Percentiles rank a stretch among this genome's conserved stretches.
phyloP scores from a whole-genome alignment of 2,329 filamentous ascomycete species.

The Blastomyces silverae region DNA sequence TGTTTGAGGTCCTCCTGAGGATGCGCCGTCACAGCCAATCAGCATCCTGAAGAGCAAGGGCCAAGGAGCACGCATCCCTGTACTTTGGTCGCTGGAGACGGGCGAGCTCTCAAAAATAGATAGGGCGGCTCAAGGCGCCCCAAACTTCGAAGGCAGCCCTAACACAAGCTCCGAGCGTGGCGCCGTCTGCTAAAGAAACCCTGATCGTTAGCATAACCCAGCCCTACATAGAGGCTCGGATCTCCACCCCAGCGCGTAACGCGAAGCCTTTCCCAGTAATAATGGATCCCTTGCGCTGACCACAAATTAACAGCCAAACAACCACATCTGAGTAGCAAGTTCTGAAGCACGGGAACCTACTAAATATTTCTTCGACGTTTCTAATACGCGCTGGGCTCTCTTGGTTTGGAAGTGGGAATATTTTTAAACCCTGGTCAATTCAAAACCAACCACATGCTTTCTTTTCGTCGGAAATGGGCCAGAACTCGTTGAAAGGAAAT shows the following conservation, averaged over 20 bases:
- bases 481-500: not conserved
- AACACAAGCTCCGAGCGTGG: not conserved
- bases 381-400: not conserved
- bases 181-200: not conserved
- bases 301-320: not conserved
- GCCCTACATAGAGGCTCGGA: not conserved
- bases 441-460: no score
- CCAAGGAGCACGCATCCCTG: not conserved
- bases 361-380: constrained; percentile 1
- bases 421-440: not conserved
- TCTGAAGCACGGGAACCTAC: not conserved
- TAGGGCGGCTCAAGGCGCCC: not conserved
- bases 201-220: not conserved
- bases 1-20: constrained; percentile 16
- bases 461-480: not conserved
- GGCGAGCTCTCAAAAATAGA: constrained; percentile 9
- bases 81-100: not conserved
- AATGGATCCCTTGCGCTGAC: not conserved
- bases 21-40: constrained; percentile 18
- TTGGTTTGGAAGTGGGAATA: not conserved
- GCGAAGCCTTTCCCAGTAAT: not conserved
- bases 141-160: not conserved
- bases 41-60: not conserved
- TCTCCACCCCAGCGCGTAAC: constrained; percentile 4
- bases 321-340: not conserved